These are phyloP conservation scores for Candida gigantensis DNA, from an alignment of 1,139 yeast species.

Conservation along the genomic window DNA sequence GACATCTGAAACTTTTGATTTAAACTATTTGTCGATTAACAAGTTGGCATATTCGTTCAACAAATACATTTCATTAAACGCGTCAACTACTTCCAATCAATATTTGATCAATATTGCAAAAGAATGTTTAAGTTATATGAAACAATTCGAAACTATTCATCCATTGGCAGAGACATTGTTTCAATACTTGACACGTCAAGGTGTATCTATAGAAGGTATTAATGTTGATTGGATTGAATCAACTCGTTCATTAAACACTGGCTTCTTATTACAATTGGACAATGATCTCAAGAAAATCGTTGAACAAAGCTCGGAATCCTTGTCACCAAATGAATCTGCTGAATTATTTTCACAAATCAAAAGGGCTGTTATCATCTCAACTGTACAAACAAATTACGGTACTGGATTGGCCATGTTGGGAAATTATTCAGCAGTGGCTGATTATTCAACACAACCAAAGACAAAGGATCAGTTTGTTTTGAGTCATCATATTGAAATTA, in stretches of 20 bases:
- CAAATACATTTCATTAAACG: slow-evolving; percentile 13
- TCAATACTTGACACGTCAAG: slow-evolving; percentile 10
- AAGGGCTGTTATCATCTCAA: slow-evolving; percentile 11
- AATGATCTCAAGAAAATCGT: slow-evolving; percentile 4
- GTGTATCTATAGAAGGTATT: slow-evolving; percentile 2
- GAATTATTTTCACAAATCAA: slow-evolving; percentile 13
- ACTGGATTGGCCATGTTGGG: slow-evolving; percentile 22
- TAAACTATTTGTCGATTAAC: slow-evolving; percentile 14
- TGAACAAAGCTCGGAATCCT: slow-evolving; percentile 3
- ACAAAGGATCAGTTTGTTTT: slow-evolving; percentile 20
- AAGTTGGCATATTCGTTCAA: slow-evolving; percentile 16
- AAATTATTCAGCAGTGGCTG: slow-evolving; percentile 21
- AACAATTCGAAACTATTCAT: slow-evolving; percentile 22
- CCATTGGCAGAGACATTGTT: slow-evolving; percentile 17
- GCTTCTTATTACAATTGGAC: slow-evolving; percentile 3
- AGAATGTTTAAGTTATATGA: slow-evolving; percentile 20
- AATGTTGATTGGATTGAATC: slow-evolving; percentile 6
- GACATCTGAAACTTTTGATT: slow-evolving; percentile 10
- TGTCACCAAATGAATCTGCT: slow-evolving; percentile 1
- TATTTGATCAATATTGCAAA: slow-evolving; percentile 8
- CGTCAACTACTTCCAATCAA: not conserved
- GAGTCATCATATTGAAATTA: slow-evolving; percentile 29
- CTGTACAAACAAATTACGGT: slow-evolving; percentile 23
- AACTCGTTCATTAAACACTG: slow-evolving; percentile 2
- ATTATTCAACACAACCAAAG: slow-evolving; percentile 27